Evolutionary conservation across 2,329 filamentous ascomycete species (phyloP), one percentile per base, ranked within the genome.

Genomic region (Furcasterigmium sp.): DNA sequence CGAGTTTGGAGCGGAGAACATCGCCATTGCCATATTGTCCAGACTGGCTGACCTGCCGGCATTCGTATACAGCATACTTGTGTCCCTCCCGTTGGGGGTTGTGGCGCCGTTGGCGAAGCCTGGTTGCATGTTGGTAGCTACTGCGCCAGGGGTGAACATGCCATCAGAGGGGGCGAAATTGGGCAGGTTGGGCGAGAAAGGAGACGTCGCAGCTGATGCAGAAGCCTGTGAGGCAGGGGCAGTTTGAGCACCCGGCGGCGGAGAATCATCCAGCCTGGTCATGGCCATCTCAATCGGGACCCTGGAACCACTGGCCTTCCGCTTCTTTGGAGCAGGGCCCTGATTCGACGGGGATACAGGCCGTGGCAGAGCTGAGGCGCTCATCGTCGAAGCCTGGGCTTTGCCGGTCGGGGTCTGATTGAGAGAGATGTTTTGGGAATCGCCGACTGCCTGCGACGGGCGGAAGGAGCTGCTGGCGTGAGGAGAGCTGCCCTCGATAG

Each of bases 261-360:
- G 72, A 39, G 63, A 68, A 2, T 79, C 82, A 52, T 93, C 86
- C 28, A 93, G 70, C 43, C 81, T 81, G 2, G 90, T 95, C 90
- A 95, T 95, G 8, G 84, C 78, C 53, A 95, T 65, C 14, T 79
- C 82, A 15, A 77, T 81, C 1, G 88, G 86, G 13, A 94, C 68
- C 60, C 87, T 87, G 26, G 79, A 77, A 32, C 75, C 75, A 59
- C 84, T 90, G 6, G 84, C 82, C 62, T 95, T 95, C 49, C 90
- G 78, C 66, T 90, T 90, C 71, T 94, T 95, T 35, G 80, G 76
- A 26, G 73, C 73, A 2, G 85, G 85, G 1, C 73, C 67, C 28
- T 13, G 74, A 78, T 39, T n/a, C n/a, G 66, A 76, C 2, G 88
- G 87, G 1, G 89, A 93, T 5, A 80, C 76, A 51, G 88, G 85